A percentile compares a stretch with the other conserved stretches of the same genome.
Evolutionary conservation across 225 moss, liverwort and hornwort species (phyloP).

Genomic region (Ulota crispa): DNA sequence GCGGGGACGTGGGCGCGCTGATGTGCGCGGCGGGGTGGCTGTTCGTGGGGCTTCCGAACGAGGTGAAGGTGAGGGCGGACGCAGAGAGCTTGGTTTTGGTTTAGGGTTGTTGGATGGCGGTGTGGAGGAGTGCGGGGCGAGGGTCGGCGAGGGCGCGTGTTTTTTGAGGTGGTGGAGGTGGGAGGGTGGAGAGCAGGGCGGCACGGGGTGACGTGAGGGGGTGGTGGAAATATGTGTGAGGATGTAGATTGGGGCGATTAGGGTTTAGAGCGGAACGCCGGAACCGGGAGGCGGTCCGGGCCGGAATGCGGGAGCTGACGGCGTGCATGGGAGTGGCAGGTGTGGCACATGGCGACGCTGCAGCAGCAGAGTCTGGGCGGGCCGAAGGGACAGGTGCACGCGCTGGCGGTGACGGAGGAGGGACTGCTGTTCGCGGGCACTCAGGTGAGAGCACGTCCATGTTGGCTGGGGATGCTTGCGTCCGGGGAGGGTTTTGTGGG

Average conservation of each 20-base stretch:
- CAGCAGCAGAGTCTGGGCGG: constrained; percentile 77
- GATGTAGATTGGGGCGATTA: neutral
- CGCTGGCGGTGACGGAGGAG: constrained; percentile 75
- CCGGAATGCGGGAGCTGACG: constrained; percentile 4
- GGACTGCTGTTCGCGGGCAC: constrained; percentile 85
- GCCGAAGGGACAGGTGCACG: constrained; percentile 80
- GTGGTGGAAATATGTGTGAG: neutral
- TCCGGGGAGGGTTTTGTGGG: neutral
- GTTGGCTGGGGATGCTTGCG: neutral
- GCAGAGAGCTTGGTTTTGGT: neutral
- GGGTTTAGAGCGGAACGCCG: neutral
- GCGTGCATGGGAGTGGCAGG: constrained; percentile 50
- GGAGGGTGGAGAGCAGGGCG: neutral
- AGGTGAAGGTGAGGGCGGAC: constrained; percentile 71
- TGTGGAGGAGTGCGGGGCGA: too few relatives aligned
- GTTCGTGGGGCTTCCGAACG: constrained; percentile 87
- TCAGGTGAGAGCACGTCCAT: constrained; percentile 43
- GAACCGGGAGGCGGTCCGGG: neutral
- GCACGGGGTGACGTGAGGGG: neutral
- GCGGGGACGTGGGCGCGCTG: constrained; percentile 92
- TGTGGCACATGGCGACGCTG: constrained; percentile 78
- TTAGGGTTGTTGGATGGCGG: neutral
- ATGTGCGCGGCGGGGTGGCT: constrained; percentile 78
- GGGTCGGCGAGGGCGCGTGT: too few relatives aligned
- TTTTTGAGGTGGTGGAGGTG: neutral